These are phyloP conservation scores for Leishmania aethiopica DNA, from an alignment of 208 protist genomes.

Conservation along the genomic window DNA sequence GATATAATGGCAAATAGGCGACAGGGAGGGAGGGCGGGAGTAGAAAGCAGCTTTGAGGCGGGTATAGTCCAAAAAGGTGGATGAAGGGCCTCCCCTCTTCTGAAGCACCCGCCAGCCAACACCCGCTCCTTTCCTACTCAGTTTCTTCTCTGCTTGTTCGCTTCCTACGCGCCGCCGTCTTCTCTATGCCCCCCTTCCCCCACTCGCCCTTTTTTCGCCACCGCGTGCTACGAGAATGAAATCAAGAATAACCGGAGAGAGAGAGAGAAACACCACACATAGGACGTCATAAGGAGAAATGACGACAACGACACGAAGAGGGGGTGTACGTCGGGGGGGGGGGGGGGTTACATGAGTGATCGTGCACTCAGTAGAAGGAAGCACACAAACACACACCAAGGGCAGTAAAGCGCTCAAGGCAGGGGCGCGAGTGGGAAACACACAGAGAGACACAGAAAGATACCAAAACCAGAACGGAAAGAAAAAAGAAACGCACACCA, in stretches of 20 bases:
- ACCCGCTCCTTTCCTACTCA: not conserved
- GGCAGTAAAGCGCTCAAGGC: not conserved
- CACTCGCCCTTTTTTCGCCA: not conserved
- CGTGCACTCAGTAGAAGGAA: not conserved
- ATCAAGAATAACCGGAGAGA: not conserved
- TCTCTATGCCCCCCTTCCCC: not conserved
- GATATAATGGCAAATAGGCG: not conserved
- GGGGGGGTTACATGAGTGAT: not conserved
- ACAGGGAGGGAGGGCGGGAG: not conserved
- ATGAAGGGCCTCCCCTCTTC: not conserved
- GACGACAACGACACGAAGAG: not conserved
- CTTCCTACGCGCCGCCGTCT: not conserved
- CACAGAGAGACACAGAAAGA: not conserved
- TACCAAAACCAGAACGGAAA: not conserved
- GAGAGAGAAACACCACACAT: not conserved
- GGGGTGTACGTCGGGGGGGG: not conserved
- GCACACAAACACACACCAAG: not conserved
- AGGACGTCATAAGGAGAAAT: not conserved
- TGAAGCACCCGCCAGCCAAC: not conserved
- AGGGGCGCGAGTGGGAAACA: not conserved
- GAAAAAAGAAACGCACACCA: not conserved
- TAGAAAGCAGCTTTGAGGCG: not conserved
- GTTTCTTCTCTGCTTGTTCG: not conserved
- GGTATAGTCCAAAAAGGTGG: not conserved
- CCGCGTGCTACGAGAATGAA: not conserved